A percentile compares a stretch with the other conserved stretches of the same genome.
phyloP scores from a whole-genome alignment of 495 filamentous ascomycete species.

The Trichoderma asperelloides region DNA sequence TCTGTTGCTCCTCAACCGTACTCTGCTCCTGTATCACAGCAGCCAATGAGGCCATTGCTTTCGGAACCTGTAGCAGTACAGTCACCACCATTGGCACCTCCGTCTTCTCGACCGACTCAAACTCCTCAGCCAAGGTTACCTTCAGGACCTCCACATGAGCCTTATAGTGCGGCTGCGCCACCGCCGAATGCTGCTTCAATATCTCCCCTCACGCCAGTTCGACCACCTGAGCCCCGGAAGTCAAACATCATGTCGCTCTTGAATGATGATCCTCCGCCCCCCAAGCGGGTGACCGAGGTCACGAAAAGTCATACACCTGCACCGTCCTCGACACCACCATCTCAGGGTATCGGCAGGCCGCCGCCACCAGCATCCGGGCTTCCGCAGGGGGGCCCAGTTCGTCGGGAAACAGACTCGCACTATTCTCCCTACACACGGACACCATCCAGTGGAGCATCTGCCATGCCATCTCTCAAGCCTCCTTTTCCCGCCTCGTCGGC shows the following conservation, averaged over 20 bases:
- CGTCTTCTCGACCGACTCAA: background rate
- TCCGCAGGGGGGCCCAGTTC: slow-evolving; percentile 22
- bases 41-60: slow-evolving; percentile 24
- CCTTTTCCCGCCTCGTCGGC: slow-evolving; percentile 32
- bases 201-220: slow-evolving; percentile 22
- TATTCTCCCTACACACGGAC: slow-evolving; percentile 30
- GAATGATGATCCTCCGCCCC: slow-evolving; percentile 37
- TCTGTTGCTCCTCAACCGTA: slow-evolving; percentile 26
- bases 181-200: slow-evolving; percentile 21
- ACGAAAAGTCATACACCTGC: slow-evolving; percentile 14
- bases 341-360: slow-evolving; percentile 28
- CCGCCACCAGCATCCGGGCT: slow-evolving; percentile 25
- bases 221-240: slow-evolving; percentile 30
- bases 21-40: slow-evolving; percentile 22
- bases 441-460: slow-evolving; percentile 20
- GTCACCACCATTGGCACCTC: slow-evolving; percentile 5
- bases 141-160: slow-evolving; percentile 28
- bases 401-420: slow-evolving; percentile 28
- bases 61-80: slow-evolving; percentile 21
- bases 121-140: slow-evolving; percentile 5
- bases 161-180: slow-evolving; percentile 25
- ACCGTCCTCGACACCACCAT: slow-evolving; percentile 37
- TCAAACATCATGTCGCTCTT: slow-evolving; percentile 42
- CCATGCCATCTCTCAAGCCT: slow-evolving; percentile 41
- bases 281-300: slow-evolving; percentile 34